Conservation (phyloP, 2,329 filamentous ascomycete genomes). For the Seiridium unicorne region DNA sequence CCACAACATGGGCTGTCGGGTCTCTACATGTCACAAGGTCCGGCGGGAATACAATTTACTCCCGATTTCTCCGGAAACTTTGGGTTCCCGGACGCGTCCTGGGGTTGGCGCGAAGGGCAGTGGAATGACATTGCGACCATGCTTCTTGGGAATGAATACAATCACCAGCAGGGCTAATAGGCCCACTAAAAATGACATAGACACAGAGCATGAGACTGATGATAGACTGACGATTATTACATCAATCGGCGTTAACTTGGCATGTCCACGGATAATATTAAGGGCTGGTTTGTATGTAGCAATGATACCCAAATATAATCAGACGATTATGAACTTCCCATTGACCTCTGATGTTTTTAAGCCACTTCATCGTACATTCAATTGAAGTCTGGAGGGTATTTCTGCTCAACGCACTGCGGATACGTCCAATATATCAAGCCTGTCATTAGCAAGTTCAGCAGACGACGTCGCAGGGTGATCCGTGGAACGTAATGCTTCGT, state of each 20-base stretch:
- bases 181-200: too few species aligned
- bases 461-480: slow-evolving; percentile 19
- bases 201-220: too few species aligned
- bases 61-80: not conserved
- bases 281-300: not conserved
- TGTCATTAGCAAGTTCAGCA: slow-evolving; percentile 25
- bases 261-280: not conserved
- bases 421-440: slow-evolving; percentile 40
- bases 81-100: not conserved
- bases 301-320: not conserved
- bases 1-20: not conserved
- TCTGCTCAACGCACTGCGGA: slow-evolving; percentile 36
- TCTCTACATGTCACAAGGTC: slow-evolving; percentile 2
- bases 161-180: not conserved
- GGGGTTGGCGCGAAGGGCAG: slow-evolving; percentile 9
- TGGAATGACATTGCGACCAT: slow-evolving; percentile 13
- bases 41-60: not conserved
- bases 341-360: not conserved
- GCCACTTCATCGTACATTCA: not conserved
- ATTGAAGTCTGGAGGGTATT: slow-evolving; percentile 27
- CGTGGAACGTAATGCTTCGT: slow-evolving; percentile 33
- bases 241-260: too few species aligned
- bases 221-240: not conserved
- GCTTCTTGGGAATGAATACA: slow-evolving; percentile 8
- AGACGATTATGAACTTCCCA: too few species aligned